Evolutionary conservation across 1,139 yeast genomes (phyloP), one percentile per base, ranked within the genome.

Genomic region (Pichia sp.): DNA sequence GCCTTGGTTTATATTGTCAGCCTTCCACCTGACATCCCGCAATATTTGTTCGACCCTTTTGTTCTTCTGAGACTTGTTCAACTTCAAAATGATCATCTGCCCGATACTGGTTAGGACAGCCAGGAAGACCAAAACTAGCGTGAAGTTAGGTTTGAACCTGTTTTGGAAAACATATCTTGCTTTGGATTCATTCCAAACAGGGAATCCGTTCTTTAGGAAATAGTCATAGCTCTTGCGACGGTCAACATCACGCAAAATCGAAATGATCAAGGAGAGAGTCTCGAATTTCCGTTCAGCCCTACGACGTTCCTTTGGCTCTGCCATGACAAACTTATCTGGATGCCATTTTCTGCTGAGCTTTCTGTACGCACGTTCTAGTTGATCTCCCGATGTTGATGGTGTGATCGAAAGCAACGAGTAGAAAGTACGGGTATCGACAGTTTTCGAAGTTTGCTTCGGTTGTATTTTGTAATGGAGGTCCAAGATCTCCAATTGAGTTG

Each of bases 141-240:
- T 24, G 2, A 59, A 50, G 12, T 50, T 46, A 3, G 61, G 61
- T 36, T 58, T 55, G 2, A 54, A 53, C 34, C 58, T 58, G 33
- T 59, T 55, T 24, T 55, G 55, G 38, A 57, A 61, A n/a, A 51
- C 34, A 49, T 57, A 60, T 6, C 29, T 43, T 1, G 49, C 40
- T 10, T 53, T 59, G 4, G 43, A 16, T 5, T 51, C 30, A 38
- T 55, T 53, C 55, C 58, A 89, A 57, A 78, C 77, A 5, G 99
- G 99, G 71, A 93, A 93, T 3, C 99, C 99, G 62, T 84, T 81
- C 43, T 79, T 75, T 55, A 87, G 74, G 71, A 89, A 93, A 70
- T 84, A 92, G 69, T 93, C 98, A 68, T 93, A 93, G 17, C 93
- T 77, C 60, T 84, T 85, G 58, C 86, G 81, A 56, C 80, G 77